These are phyloP conservation scores for Hura crepitans DNA, from an alignment of 441 rosid species.

Conservation along the genomic window DNA sequence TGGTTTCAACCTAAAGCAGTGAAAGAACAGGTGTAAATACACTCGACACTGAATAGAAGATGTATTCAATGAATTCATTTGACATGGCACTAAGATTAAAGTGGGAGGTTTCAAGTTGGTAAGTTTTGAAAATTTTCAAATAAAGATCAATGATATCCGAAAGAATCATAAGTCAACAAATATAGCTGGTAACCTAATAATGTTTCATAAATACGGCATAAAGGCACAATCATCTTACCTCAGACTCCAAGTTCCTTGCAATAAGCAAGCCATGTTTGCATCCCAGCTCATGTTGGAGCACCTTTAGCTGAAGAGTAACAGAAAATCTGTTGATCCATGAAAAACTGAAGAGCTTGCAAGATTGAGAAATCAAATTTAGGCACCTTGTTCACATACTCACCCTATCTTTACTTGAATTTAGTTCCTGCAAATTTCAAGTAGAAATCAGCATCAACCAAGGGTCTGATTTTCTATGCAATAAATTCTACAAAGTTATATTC, in stretches of 20 bases:
- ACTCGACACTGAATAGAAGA: not conserved
- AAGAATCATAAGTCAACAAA: not conserved
- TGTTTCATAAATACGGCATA: not conserved
- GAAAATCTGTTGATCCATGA: not conserved
- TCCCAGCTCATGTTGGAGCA: slow-evolving; percentile 53
- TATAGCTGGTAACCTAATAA: not conserved
- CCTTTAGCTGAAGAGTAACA: slow-evolving; percentile 35
- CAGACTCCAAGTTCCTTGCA: slow-evolving; percentile 37
- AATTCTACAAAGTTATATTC: not conserved
- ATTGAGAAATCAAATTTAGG: slow-evolving; percentile 1
- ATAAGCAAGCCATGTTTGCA: slow-evolving; percentile 48
- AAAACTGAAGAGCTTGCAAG: no score
- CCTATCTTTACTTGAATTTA: slow-evolving; percentile 53
- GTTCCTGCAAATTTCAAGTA: slow-evolving; percentile 46
- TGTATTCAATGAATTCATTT: not conserved
- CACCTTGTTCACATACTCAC: slow-evolving; percentile 27
- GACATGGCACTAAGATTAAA: not conserved
- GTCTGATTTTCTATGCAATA: slow-evolving; percentile 3
- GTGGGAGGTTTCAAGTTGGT: not conserved
- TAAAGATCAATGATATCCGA: not conserved
- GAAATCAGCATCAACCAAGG: slow-evolving; percentile 18
- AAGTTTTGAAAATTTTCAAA: no score
- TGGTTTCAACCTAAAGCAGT: slow-evolving; percentile 21
- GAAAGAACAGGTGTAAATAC: slow-evolving; percentile 2
- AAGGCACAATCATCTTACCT: slow-evolving; percentile 20